Percentiles rank a stretch among this genome's conserved stretches.
These are phyloP conservation scores for Sungouiozyma ichnusensis DNA, from an alignment of 805 yeast species.

Conservation along the genomic window DNA sequence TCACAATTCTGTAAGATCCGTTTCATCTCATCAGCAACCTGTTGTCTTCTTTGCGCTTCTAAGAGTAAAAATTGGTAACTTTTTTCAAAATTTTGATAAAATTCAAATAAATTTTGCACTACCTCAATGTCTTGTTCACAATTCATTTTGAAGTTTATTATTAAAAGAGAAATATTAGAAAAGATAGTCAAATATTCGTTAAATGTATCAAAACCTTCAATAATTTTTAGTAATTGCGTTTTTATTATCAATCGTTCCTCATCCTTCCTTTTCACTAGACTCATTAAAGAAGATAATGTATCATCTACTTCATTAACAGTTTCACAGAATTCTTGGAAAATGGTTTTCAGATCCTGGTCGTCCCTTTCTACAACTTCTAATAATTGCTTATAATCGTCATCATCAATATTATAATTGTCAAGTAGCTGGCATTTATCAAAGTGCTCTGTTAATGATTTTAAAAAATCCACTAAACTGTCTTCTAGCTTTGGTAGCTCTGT, in stretches of 20 bases:
- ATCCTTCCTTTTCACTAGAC: constrained; percentile 25
- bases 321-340: constrained; percentile 38
- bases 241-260: constrained; percentile 13
- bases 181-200: constrained; percentile 24
- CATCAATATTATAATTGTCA: constrained; percentile 15
- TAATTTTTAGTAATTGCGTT: constrained; percentile 11
- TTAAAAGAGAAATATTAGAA: constrained; percentile 23
- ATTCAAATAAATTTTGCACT: constrained; percentile 32
- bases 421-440: constrained; percentile 60
- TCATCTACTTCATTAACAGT: constrained; percentile 25
- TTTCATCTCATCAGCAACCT: constrained; percentile 33
- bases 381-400: constrained; percentile 30
- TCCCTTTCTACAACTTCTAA: constrained; percentile 42
- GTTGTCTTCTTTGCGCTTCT: constrained; percentile 43
- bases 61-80: constrained; percentile 43
- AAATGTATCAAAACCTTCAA: constrained; percentile 19
- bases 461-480: constrained; percentile 54
- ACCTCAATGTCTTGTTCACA: constrained; percentile 20
- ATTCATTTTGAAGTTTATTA: constrained; percentile 25
- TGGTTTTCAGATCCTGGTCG: constrained; percentile 45
- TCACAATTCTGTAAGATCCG: constrained; percentile 34
- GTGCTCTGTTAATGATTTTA: constrained; percentile 68
- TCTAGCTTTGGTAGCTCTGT: constrained; percentile 29
- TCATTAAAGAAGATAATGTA: constrained; percentile 16
- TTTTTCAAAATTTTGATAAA: constrained; percentile 40